Evolutionary conservation across 1,139 yeast genomes (phyloP).

Genomic region (Suhomyces anneliseae): DNA sequence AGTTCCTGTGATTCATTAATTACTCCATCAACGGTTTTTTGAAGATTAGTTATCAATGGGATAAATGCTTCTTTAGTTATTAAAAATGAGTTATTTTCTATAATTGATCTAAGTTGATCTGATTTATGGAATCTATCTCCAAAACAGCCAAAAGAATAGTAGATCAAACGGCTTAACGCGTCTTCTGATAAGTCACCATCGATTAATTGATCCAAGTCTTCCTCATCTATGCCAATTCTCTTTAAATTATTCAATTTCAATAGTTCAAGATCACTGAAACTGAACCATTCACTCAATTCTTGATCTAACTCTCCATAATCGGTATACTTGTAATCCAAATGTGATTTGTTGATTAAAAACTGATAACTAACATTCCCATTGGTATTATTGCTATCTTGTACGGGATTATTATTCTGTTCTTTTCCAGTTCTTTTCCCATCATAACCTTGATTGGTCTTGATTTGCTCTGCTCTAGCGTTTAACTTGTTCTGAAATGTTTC

Average conservation of each 20-base stretch:
- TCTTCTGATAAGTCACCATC: slow-evolving; percentile 3
- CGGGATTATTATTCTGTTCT: slow-evolving; percentile 1
- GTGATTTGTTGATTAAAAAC: slow-evolving; percentile 36
- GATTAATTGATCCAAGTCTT: background rate
- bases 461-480: slow-evolving; percentile 47
- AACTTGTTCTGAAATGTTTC: slow-evolving; percentile 47
- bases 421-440: slow-evolving; percentile 3
- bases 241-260: slow-evolving; percentile 6
- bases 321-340: slow-evolving; percentile 46
- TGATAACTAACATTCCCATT: slow-evolving; percentile 18
- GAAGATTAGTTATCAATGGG: slow-evolving; percentile 16
- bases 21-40: slow-evolving; percentile 17
- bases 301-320: slow-evolving; percentile 42
- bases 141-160: slow-evolving; percentile 47
- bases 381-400: background rate
- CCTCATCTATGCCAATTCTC: background rate
- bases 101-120: slow-evolving; percentile 33
- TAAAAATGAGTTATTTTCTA: slow-evolving; percentile 8
- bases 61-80: slow-evolving; percentile 3
- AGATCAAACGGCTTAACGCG: slow-evolving; percentile 20
- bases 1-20: slow-evolving; percentile 8
- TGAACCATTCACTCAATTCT: slow-evolving; percentile 69
- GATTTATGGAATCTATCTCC: slow-evolving; percentile 25
- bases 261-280: slow-evolving; percentile 43
- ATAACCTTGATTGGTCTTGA: slow-evolving; percentile 20